phyloP scores from a whole-genome alignment of 2,329 filamentous ascomycete species.

The Colletotrichum sojae region DNA sequence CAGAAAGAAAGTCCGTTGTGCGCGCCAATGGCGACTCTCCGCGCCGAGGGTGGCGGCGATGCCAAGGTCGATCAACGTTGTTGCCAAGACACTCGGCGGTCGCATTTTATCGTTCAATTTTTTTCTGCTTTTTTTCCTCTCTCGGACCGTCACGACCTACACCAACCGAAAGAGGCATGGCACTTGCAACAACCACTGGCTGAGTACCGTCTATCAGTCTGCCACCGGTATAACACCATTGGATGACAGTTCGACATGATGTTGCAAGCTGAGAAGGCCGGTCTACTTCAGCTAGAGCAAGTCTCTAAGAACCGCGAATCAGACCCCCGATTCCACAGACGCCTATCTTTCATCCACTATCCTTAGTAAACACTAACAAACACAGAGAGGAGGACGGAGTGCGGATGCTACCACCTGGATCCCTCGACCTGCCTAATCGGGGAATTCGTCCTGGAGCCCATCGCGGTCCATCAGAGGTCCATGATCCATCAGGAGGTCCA shows the following conservation, averaged over 20 bases:
- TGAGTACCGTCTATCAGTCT: too few relatives aligned
- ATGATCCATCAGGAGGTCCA: constrained; percentile 31
- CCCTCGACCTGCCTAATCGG: constrained; percentile 40
- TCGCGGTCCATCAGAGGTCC: constrained; percentile 30
- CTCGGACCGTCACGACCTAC: too few relatives aligned
- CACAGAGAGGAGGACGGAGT: too few relatives aligned
- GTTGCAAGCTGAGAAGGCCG: constrained; percentile 7
- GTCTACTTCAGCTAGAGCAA: constrained; percentile 8
- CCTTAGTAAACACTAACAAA: too few relatives aligned
- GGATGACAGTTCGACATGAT: constrained; percentile 1
- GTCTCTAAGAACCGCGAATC: constrained; percentile 24
- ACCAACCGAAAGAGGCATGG: too few relatives aligned
- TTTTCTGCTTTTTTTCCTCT: constrained; percentile 1
- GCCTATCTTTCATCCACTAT: constrained; percentile 8
- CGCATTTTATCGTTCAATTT: constrained; percentile 23
- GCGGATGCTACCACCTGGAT: constrained; percentile 3
- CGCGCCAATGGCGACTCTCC: constrained; percentile 27
- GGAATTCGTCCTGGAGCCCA: constrained; percentile 37
- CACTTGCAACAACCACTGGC: too few relatives aligned
- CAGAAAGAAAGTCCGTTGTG: constrained; percentile 26
- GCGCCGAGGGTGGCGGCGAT: constrained; percentile 26
- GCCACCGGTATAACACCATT: too few relatives aligned
- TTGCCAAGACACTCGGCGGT: constrained; percentile 33
- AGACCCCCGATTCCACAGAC: constrained; percentile 16
- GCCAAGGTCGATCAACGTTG: constrained; percentile 42